Base-by-base conservation (phyloP, 2,329 filamentous ascomycete species). In the Paracorniculantispora psalliotae region DNA sequence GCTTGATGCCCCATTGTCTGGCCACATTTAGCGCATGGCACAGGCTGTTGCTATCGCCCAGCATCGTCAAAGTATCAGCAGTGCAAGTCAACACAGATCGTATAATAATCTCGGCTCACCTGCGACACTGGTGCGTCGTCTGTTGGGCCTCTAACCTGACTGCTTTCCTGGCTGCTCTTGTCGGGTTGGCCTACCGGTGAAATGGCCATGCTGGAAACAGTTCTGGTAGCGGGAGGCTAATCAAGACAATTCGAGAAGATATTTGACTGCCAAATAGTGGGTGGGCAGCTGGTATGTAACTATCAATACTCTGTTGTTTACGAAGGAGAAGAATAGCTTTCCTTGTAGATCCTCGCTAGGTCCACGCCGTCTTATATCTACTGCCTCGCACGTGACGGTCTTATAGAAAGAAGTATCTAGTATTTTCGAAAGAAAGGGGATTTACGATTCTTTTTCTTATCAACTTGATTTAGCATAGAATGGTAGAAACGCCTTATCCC, bases 21-120 rank as follows among this genome's bases (percentile, higher is more conserved):
- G 30, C 49, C 59, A 41, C 59, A 61, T 6, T 50, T 26, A 2
- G 41, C 17, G 30, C 58, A 55, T 5, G 48, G 13, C 17, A 37
- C 33, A 37, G 33, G 33, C 33, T 8, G 33, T 37, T 37, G 33
- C 33, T 37, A 37, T 37, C 33, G 33, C 33, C 33, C 33, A 37
- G 33, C 33, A 37, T 37, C 33, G 15, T 37, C 33, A 15, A 8
- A 37, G 33, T 37, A 37, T 37, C 15, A 37, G 33, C 33, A 37
- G 33, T 37, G 33, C 33, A 37, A 37, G 15, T 37, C 33, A 37
- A 8, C 8, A 37, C 33, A 37, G 33, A 37, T 15, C 8, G 8
- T 8, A 37, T 37, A 37, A 8, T 37, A 15, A 37, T 37, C 33
- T 37, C 33, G 33, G 33, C 8, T 37, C 33, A 37, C 33, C 33